Conservation (phyloP, 78 protist species). For the Chrysochromulina tobinii region DNA sequence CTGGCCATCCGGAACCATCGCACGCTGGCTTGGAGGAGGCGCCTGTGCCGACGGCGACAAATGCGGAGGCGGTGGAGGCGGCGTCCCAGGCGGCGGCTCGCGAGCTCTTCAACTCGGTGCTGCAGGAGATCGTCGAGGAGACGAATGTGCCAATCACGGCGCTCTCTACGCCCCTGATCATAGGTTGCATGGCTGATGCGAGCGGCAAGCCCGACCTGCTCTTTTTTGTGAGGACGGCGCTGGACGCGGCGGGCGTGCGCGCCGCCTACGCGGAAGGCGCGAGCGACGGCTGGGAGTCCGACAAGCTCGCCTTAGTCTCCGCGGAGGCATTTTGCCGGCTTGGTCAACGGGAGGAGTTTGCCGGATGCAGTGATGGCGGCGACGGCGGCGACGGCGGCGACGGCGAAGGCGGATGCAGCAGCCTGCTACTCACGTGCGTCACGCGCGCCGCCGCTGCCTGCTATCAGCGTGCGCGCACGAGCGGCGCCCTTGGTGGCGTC, state of each 20-base stretch:
- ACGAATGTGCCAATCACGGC: background rate
- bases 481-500: too few relatives aligned
- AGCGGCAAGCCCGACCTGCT: constrained; percentile 21
- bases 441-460: too few relatives aligned
- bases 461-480: too few relatives aligned
- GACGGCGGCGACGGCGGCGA: too few relatives aligned
- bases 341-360: too few relatives aligned
- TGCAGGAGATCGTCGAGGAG: constrained; percentile 30
- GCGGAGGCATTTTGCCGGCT: background rate
- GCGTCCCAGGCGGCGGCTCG: background rate
- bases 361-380: too few relatives aligned
- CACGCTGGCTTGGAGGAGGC: background rate
- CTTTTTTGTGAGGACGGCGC: background rate
- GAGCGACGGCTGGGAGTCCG: constrained; percentile 2
- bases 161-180: background rate
- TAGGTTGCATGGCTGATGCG: background rate
- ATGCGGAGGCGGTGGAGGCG: background rate
- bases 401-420: too few relatives aligned
- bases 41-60: background rate
- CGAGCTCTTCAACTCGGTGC: background rate
- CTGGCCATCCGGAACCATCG: constrained; percentile 38
- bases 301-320: background rate
- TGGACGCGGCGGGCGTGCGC: background rate
- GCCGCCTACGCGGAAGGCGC: background rate
- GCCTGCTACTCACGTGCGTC: too few relatives aligned